phyloP scores from a whole-genome alignment of 164 flowering plant genomes.

The Euptelea pleiosperma region DNA sequence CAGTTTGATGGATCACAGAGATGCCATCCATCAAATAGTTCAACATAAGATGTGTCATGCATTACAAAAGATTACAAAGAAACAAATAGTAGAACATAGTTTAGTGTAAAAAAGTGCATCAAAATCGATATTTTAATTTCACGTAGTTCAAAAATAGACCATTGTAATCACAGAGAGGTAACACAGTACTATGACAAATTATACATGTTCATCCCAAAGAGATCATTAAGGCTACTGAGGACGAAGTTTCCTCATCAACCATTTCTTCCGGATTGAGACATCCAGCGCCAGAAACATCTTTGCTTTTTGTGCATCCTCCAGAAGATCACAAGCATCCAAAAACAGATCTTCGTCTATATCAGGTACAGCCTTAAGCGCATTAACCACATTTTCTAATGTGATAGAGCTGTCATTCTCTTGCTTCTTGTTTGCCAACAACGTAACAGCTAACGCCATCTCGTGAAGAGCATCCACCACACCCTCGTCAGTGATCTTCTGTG shows the following conservation, averaged over 20 bases:
- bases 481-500: background rate
- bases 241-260: conserved; percentile 21
- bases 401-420: background rate
- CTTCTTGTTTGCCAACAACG: conserved; percentile 13
- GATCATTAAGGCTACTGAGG: conserved; percentile 9
- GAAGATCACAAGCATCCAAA: conserved; percentile 16
- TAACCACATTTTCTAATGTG: conserved; percentile 1
- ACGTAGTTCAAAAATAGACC: too few species aligned
- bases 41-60: too few species aligned
- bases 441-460: conserved; percentile 17
- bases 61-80: too few species aligned
- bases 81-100: too few species aligned
- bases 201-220: too few species aligned
- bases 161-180: too few species aligned
- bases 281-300: conserved; percentile 14
- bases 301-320: conserved; percentile 16
- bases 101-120: too few species aligned
- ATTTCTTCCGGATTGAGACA: conserved; percentile 11
- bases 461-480: conserved; percentile 9
- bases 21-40: too few species aligned
- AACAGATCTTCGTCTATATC: conserved; percentile 20
- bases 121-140: too few species aligned
- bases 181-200: too few species aligned
- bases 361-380: conserved; percentile 13
- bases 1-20: too few species aligned